Evolutionary conservation across 805 yeast genomes (phyloP), one percentile per base, ranked within the genome.

Genomic region (Spathaspora hagerdaliae): DNA sequence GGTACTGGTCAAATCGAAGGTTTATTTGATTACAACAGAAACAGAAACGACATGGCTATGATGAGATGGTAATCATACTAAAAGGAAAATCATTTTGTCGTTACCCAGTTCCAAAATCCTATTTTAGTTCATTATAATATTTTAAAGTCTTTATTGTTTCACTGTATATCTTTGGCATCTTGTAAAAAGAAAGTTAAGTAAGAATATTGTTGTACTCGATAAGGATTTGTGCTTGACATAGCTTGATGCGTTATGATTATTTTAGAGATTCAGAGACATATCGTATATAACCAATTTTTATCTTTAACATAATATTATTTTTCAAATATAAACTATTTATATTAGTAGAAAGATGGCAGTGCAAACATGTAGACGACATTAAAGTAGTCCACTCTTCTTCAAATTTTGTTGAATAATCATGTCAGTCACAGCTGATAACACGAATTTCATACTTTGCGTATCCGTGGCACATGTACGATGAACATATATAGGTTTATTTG

Each of bases 381-480:
- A 86, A 53, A 86, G 74, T 39, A 89, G 69, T 5, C 96, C 96
- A 59, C 89, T 83, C 57, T 77, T 79, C 63, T 83, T 81, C 61
- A 92, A 65, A 59, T 87, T 91, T 56, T 86, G 86, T 60, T 87
- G 92, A 29, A 92, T 79, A 39, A 94, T 79, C 79, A 89, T 75
- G 67, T 94, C 98, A 1, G 97, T 89, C 7, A 90, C 96, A 0
- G 98, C 97, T 4, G 87, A 79, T 46, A 94, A 73, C 13, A 94
- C 97, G 58, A 91, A 92, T 58, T 79, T 78, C 96, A 94, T 94
- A 27, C 90, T 79, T 45, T 79, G 74, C 0, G 95, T 80, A 62
- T 94, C 98, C 0, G 99, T 94, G 0, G 99, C 99, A 67, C 97
- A 90, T 1, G 99, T 94, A 52, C 90, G 72, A 67, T 90, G 97